A percentile compares a stretch with the other conserved stretches of the same genome.
Conservation (phyloP, 768 basidiomycete genomes). For the Psilocybe tampanensis region DNA sequence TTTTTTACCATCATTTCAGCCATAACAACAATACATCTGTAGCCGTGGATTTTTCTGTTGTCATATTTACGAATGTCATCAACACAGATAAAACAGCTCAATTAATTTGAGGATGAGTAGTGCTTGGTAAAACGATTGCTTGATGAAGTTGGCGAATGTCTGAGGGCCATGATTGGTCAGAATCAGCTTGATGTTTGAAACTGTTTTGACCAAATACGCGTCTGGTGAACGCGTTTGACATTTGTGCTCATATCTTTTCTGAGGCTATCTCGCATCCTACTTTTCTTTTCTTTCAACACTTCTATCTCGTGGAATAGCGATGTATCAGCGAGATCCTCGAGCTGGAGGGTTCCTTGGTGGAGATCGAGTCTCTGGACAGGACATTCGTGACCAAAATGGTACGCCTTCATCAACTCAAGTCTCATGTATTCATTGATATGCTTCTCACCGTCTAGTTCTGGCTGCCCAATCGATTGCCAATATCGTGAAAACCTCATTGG, state of each 20-base stretch:
- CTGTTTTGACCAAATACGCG: slow-evolving; percentile 27
- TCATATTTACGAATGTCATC: slow-evolving; percentile 3
- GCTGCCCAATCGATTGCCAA: slow-evolving; percentile 97
- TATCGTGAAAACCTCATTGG: slow-evolving; percentile 94
- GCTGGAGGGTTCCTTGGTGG: slow-evolving; percentile 94
- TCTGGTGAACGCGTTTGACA: slow-evolving; percentile 23
- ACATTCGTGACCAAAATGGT: slow-evolving; percentile 98
- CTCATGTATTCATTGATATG: slow-evolving; percentile 13
- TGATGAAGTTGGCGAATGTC: not conserved
- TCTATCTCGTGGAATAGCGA: slow-evolving; percentile 26
- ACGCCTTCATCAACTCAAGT: slow-evolving; percentile 20
- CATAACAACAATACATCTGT: not conserved
- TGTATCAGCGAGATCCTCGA: slow-evolving; percentile 91
- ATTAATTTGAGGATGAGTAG: no score
- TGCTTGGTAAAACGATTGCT: no score
- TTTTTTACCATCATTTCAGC: not conserved
- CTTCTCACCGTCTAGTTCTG: slow-evolving; percentile 60
- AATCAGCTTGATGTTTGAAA: slow-evolving; percentile 20
- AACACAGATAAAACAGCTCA: not conserved
- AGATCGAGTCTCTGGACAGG: slow-evolving; percentile 91
- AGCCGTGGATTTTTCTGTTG: slow-evolving; percentile 1
- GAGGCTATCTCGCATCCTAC: slow-evolving; percentile 7
- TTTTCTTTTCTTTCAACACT: slow-evolving; percentile 10
- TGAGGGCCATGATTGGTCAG: not conserved
- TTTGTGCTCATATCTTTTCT: slow-evolving; percentile 12